Conservation (phyloP, 768 basidiomycete species). For the Sarcomyxa edulis region DNA sequence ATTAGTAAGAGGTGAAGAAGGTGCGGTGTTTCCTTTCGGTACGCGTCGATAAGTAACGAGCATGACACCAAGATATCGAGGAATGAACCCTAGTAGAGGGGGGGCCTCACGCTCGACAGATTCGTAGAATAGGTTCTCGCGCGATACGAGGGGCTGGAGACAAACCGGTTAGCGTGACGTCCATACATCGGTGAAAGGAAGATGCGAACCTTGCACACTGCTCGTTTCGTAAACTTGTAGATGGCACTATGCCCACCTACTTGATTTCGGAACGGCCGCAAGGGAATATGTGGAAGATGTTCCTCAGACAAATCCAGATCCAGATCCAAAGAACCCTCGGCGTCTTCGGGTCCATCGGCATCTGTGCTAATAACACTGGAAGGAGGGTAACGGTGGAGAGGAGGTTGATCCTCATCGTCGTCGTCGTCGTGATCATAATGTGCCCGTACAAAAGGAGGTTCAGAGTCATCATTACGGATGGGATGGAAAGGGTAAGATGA, state of each 20-base stretch:
- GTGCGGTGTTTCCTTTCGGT: constrained; percentile 31
- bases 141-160: constrained; percentile 84
- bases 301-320: constrained; percentile 47
- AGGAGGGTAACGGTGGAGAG: not conserved
- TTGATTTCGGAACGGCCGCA: constrained; percentile 95
- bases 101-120: constrained; percentile 92
- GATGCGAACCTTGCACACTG: constrained; percentile 90
- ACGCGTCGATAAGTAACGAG: constrained; percentile 92
- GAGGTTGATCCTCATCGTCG: not conserved
- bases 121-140: constrained; percentile 98
- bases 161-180: constrained; percentile 17
- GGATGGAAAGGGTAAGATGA: constrained; percentile 25
- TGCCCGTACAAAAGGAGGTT: constrained; percentile 2
- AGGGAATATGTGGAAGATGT: constrained; percentile 79
- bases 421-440: constrained; percentile 18
- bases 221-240: constrained; percentile 95
- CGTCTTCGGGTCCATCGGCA: no score
- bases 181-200: constrained; percentile 10
- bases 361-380: constrained; percentile 13
- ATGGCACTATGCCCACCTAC: constrained; percentile 97
- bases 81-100: constrained; percentile 88
- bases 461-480: not conserved
- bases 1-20: constrained; percentile 13
- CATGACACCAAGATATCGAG: constrained; percentile 99
- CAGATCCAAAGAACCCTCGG: constrained; percentile 12